Conservation (phyloP, 1,139 yeast genomes). For the Lodderomyces jiufengensis region DNA sequence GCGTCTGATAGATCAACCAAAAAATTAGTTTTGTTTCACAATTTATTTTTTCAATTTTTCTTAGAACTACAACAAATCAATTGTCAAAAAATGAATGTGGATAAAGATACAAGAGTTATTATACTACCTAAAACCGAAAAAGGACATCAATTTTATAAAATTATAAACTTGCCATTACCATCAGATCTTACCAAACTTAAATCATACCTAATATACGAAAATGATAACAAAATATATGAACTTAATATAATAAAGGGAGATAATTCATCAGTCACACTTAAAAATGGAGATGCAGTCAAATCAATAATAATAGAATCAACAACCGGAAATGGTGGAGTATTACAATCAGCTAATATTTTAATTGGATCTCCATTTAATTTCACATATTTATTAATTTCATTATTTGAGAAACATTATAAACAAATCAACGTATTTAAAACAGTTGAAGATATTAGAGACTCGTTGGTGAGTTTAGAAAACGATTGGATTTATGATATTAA, state of each 20-base stretch:
- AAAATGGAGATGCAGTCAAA: slow-evolving; percentile 29
- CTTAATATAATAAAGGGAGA: slow-evolving; percentile 31
- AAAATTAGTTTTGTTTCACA: no score
- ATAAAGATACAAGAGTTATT: slow-evolving; percentile 11
- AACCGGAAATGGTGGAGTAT: slow-evolving; percentile 23
- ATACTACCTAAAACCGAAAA: slow-evolving; percentile 8
- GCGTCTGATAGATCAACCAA: no score
- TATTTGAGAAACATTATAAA: slow-evolving; percentile 27
- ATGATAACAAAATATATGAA: slow-evolving; percentile 24
- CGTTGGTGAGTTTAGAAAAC: slow-evolving; percentile 23
- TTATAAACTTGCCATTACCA: slow-evolving; percentile 25
- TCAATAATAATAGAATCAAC: slow-evolving; percentile 33
- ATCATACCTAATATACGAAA: slow-evolving; percentile 19
- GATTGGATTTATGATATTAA: slow-evolving; percentile 28
- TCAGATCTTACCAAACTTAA: slow-evolving; percentile 12
- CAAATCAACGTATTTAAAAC: slow-evolving; percentile 31
- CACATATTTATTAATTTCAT: slow-evolving; percentile 37
- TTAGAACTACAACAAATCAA: no score
- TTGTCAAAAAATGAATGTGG: slow-evolving; percentile 6
- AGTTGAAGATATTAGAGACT: slow-evolving; percentile 49
- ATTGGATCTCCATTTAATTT: slow-evolving; percentile 43
- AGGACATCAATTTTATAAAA: slow-evolving; percentile 9
- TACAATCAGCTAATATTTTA: slow-evolving; percentile 36
- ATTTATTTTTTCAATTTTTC: no score
- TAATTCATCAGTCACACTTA: slow-evolving; percentile 18